Conservation (phyloP, 176 grass and related monocot genomes). For the Eragrostis nindensis region DNA sequence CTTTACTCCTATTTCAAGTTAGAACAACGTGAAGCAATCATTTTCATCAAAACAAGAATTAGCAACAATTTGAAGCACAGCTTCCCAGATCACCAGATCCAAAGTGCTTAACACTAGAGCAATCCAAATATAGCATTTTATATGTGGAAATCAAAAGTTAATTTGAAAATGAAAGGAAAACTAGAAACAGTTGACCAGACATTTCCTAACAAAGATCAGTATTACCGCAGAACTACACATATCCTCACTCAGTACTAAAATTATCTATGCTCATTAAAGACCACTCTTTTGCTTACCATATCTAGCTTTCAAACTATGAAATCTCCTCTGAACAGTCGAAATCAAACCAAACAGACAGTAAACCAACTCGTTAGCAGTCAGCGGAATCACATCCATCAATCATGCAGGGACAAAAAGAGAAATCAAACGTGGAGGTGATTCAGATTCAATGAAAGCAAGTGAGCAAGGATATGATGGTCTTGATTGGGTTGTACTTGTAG, state of each 20-base stretch:
- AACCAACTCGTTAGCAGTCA: conserved; percentile 11
- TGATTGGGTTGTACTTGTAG: conserved; percentile 97
- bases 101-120: conserved; percentile 13
- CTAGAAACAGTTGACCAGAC: not conserved
- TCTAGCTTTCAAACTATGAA: not conserved
- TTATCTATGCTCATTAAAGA: not conserved
- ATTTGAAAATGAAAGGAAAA: not conserved
- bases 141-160: not conserved
- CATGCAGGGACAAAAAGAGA: not conserved
- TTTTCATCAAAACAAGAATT: not conserved
- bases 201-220: conserved; percentile 21
- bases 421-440: not conserved
- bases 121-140: conserved; percentile 13
- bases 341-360: not conserved
- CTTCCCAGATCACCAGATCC: not conserved
- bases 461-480: conserved; percentile 95
- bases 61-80: not conserved
- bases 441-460: conserved; percentile 13
- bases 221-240: not conserved
- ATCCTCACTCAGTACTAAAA: not conserved
- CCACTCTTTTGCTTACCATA: no score
- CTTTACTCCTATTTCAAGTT: conserved; percentile 30
- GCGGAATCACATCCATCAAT: not conserved
- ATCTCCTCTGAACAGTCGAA: not conserved
- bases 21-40: conserved; percentile 29